Evolutionary conservation across 208 protist species (phyloP).

Genomic region (Acanthamoeba castellanii): DNA sequence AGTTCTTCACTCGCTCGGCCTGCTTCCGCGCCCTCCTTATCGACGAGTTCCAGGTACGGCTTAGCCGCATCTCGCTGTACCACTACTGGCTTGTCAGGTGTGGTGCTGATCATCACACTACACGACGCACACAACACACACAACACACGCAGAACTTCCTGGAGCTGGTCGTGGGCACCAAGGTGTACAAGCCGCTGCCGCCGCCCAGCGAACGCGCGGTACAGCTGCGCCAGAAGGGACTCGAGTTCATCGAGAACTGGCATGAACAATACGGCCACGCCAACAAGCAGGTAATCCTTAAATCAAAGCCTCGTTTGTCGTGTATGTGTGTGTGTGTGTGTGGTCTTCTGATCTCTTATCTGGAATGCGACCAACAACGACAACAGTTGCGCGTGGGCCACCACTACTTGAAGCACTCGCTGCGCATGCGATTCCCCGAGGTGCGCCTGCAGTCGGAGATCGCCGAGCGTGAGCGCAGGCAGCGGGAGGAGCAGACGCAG

Average conservation of each 20-base stretch:
- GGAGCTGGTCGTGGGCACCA: slow-evolving; percentile 5
- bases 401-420: slow-evolving; percentile 6
- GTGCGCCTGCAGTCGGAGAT: slow-evolving; percentile 19
- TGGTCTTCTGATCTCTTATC: background rate
- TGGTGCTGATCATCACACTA: no score
- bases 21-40: slow-evolving; percentile 21
- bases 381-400: slow-evolving; percentile 10
- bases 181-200: slow-evolving; percentile 26
- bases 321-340: no score
- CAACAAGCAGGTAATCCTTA: slow-evolving; percentile 1
- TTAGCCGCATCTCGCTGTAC: background rate
- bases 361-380: background rate
- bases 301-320: background rate
- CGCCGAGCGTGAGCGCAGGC: background rate
- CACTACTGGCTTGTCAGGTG: background rate
- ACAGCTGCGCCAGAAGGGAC: slow-evolving; percentile 7
- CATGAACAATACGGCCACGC: background rate
- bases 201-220: slow-evolving; percentile 17
- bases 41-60: slow-evolving; percentile 10
- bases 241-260: slow-evolving; percentile 52
- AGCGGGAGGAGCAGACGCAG: slow-evolving; percentile 24
- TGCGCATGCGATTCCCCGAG: slow-evolving; percentile 11
- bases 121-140: background rate
- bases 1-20: slow-evolving; percentile 29
- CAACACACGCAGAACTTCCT: background rate